Evolutionary conservation across 257 asterid species (phyloP), one percentile per base, ranked within the genome.

Genomic region (Misopates orontium): DNA sequence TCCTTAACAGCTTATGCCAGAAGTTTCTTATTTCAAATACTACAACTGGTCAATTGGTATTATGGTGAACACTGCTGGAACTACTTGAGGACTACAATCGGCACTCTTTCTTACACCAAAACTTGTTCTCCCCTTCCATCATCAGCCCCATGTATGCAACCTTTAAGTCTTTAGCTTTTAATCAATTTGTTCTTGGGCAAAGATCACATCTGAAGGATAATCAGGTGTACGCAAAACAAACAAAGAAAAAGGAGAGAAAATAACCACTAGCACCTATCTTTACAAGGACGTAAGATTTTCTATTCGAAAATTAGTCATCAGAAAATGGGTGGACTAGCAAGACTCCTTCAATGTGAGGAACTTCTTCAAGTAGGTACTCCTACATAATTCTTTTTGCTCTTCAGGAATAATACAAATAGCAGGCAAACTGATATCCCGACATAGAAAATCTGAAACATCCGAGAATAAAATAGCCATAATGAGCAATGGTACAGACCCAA

Each of bases 401-500:
- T 45, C 39, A 25, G 24, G 47, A 3, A 36, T 36, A 4, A 36
- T 9, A 36, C 4, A 36, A 1, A 9, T 8, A 36, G 42, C 42
- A 17, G 51, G 8, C 51, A 50, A 22, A 28, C 45, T 1, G 10
- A 20, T 1, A 62, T 19, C 31, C 39, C 14, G 49, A 32, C 62
- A 31, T 10, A 59, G 41, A 20, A 51, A 58, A 17, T 40, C 8
- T 50, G 10, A 40, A 57, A 36, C 51, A 31, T 12, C 50, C 17
- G 50, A 17, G 64, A 40, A 19, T 4, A 71, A 49, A 36, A 56
- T 60, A 28, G 20, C 41, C 21, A 49, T 7, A 11, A 57, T 32
- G 36, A 44, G 40, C 56, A 36, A 47, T 60, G 15, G n/a, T 36
- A 80, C 95, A 69, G 25, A 92, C 97, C 98, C 98, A 19, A 92